phyloP scores from a whole-genome alignment of 2,329 filamentous ascomycete genomes.

The Diplodia corticola region DNA sequence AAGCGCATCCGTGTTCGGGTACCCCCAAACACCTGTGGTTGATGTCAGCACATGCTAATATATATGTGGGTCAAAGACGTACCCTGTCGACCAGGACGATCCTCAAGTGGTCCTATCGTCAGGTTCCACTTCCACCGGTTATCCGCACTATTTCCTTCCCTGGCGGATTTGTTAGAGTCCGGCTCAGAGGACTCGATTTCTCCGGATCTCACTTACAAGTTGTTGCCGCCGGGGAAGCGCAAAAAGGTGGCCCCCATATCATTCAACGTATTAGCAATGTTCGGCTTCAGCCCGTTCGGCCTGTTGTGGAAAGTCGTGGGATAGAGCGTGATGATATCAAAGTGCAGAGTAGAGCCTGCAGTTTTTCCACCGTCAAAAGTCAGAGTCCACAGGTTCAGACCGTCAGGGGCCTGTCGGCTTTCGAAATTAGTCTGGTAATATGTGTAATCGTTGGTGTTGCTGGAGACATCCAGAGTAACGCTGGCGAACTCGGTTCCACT shows the following conservation, averaged over 20 bases:
- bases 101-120: conserved; percentile 55
- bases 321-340: conserved; percentile 23
- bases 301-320: conserved; percentile 23
- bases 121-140: conserved; percentile 51
- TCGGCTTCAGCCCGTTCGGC: conserved; percentile 16
- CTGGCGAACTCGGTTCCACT: conserved; percentile 20
- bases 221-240: conserved; percentile 63
- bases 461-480: neutral
- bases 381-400: conserved; percentile 22
- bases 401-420: conserved; percentile 19
- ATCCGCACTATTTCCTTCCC: conserved; percentile 45
- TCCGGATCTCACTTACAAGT: conserved; percentile 40
- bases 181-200: neutral
- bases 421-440: conserved; percentile 12
- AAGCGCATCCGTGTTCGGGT: conserved; percentile 63
- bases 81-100: conserved; percentile 55
- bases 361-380: conserved; percentile 17
- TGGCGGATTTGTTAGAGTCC: neutral
- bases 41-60: conserved; percentile 26
- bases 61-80: conserved; percentile 50
- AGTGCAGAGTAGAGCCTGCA: conserved; percentile 15
- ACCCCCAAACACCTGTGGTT: conserved; percentile 56
- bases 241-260: conserved; percentile 48
- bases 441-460: neutral
- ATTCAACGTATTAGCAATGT: conserved; percentile 16